Evolutionary conservation across 352 stramenopile genomes (phyloP), one percentile per base, ranked within the genome.

Genomic region (Pythium sukuiense): DNA sequence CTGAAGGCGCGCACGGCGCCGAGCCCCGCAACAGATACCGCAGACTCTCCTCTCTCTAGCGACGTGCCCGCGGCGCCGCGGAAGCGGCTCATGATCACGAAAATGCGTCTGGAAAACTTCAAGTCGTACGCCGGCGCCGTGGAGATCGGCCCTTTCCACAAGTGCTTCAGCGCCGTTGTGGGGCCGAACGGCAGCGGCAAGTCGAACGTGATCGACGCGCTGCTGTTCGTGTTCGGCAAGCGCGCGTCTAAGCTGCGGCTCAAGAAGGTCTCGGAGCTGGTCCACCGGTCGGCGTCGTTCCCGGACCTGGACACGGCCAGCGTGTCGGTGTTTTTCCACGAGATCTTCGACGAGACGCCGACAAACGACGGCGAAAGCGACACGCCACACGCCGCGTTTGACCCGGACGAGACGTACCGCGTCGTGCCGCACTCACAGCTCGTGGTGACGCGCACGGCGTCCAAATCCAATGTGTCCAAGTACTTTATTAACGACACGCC

Each of bases 191-290:
- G 97, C 45, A 99, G 94, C 60, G 98, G 98, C 55, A 99, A 99
- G 81, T 99, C 96, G 20, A 99, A 99, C 75, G 97, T 99, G 18
- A 99, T 99, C 58, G 98, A 99, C 76, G 98, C 98, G 60, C 95
- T 99, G 80, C 91, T 99, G 14, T 99, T 99, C 74, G 98, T 99
- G 6, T 99, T 99, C 76, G 98, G 98, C 59, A 99, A 99, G 76
- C 90, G 97, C 48, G 98, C 98, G 48, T 99, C 98, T 65, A 99
- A 99, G 76, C 79, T 99, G 32, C 93, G 97, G 1, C 76, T 96
- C 6, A 95, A 94, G 65, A 95, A 95, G 58, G 92, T 99, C 6
- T 98, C 92, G 30, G 97, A 99, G 81, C 85, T 99, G 4, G 99
- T 99, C 73, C 98, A 99, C 77, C 92, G 91, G 32, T 99, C 92